phyloP scores from a whole-genome alignment of 2,329 filamentous ascomycete genomes.

The Esteya vermicola region DNA sequence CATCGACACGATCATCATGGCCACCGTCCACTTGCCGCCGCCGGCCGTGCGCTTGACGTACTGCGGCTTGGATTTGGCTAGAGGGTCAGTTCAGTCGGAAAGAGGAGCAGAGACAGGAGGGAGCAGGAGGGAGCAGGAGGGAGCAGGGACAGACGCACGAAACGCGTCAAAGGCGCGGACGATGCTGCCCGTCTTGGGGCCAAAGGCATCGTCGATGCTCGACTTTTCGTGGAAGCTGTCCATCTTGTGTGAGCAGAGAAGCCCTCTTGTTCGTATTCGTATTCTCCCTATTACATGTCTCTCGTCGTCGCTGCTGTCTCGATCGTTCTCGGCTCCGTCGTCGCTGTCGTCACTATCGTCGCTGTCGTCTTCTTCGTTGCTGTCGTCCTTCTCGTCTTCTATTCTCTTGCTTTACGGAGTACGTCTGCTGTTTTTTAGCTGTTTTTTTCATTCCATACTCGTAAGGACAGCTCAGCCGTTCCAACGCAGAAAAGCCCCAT shows the following conservation, averaged over 20 bases:
- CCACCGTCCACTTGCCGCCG: slow-evolving; percentile 87
- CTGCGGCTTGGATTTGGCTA: slow-evolving; percentile 90
- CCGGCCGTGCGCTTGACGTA: slow-evolving; percentile 74
- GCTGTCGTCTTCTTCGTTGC: neutral
- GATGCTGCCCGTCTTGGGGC: slow-evolving; percentile 44
- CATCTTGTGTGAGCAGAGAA: no score
- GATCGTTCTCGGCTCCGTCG: neutral
- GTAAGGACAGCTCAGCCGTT: neutral
- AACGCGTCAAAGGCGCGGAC: slow-evolving; percentile 94
- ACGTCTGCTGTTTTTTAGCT: neutral
- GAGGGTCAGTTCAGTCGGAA: neutral
- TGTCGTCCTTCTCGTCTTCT: neutral
- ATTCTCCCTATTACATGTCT: neutral
- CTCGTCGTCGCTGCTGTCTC: neutral
- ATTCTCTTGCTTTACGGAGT: neutral
- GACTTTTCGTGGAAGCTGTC: no score
- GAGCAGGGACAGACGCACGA: no score
- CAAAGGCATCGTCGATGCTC: slow-evolving; percentile 77
- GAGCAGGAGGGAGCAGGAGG: no score
- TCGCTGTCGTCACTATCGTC: neutral
- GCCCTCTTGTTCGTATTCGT: neutral
- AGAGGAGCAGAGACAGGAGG: neutral
- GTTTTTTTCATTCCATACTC: no score
- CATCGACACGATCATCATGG: slow-evolving; percentile 60
- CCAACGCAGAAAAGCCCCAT: neutral